Evolutionary conservation across 805 yeast species (phyloP).

Genomic region (Yarrowia sp.): DNA sequence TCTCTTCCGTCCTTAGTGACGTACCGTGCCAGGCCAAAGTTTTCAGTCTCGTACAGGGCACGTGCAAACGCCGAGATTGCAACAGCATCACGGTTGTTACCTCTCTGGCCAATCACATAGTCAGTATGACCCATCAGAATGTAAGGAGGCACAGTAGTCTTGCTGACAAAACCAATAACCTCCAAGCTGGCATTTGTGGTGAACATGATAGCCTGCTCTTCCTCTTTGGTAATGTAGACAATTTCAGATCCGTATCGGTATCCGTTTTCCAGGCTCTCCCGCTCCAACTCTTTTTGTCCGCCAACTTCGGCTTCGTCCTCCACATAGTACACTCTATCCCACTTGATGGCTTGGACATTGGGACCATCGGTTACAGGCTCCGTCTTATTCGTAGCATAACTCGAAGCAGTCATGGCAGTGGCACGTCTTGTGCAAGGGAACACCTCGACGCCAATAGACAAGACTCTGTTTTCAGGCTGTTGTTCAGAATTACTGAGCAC

Average conservation of each 20-base stretch:
- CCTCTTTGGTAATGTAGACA: slow-evolving; percentile 52
- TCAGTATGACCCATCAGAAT: slow-evolving; percentile 55
- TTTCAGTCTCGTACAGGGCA: slow-evolving; percentile 49
- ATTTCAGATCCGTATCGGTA: slow-evolving; percentile 64
- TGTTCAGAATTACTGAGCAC: slow-evolving; percentile 46
- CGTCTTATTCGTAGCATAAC: slow-evolving; percentile 1
- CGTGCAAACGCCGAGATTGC: slow-evolving; percentile 52
- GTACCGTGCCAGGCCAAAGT: slow-evolving; percentile 59
- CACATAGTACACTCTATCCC: slow-evolving; percentile 30
- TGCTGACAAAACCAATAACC: slow-evolving; percentile 57
- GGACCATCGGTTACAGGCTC: neutral
- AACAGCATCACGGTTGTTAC: slow-evolving; percentile 42
- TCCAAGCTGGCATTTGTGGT: slow-evolving; percentile 56
- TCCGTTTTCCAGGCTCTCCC: slow-evolving; percentile 52
- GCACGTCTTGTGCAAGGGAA: slow-evolving; percentile 32
- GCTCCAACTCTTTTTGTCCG: slow-evolving; percentile 39
- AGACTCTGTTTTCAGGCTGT: slow-evolving; percentile 34
- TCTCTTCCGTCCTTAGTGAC: slow-evolving; percentile 45
- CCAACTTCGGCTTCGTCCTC: slow-evolving; percentile 36
- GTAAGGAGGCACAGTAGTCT: slow-evolving; percentile 52
- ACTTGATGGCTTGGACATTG: slow-evolving; percentile 18
- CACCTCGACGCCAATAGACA: slow-evolving; percentile 32
- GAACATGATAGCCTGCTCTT: slow-evolving; percentile 43
- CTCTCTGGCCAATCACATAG: slow-evolving; percentile 48
- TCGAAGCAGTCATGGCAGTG: slow-evolving; percentile 26